Percentiles rank a stretch among this genome's conserved stretches.
Conservation (phyloP, 1,139 yeast genomes). For the Saccharomycopsis hybrid region DNA sequence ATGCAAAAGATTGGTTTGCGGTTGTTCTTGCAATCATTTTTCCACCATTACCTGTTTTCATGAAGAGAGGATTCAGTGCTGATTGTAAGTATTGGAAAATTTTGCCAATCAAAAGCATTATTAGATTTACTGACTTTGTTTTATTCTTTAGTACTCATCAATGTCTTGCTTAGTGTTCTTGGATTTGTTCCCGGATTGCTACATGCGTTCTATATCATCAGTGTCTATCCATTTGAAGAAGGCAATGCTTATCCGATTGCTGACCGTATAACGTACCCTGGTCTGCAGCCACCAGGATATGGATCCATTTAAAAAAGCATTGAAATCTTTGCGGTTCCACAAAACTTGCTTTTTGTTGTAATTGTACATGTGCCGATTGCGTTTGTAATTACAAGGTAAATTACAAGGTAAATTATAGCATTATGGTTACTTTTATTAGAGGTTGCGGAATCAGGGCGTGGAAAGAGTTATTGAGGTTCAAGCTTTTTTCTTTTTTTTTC, state of each 20-base stretch:
- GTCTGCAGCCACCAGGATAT: slow-evolving; percentile 1
- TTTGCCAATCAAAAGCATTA: too few species aligned
- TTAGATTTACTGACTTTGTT: too few species aligned
- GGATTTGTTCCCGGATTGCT: slow-evolving; percentile 80
- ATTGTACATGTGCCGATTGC: too few species aligned
- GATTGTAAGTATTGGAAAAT: slow-evolving; percentile 44
- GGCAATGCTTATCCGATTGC: slow-evolving; percentile 28
- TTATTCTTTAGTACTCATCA: slow-evolving; percentile 55
- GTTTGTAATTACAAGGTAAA: too few species aligned
- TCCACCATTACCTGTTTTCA: slow-evolving; percentile 78
- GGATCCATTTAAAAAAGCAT: too few species aligned
- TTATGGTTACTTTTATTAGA: too few species aligned
- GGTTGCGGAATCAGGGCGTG: too few species aligned
- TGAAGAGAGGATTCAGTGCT: slow-evolving; percentile 70
- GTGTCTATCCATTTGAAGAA: slow-evolving; percentile 46
- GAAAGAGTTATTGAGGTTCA: too few species aligned
- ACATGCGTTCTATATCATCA: slow-evolving; percentile 57
- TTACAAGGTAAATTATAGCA: too few species aligned
- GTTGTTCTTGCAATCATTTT: slow-evolving; percentile 73
- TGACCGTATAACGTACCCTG: slow-evolving; percentile 14
- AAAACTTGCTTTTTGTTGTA: too few species aligned
- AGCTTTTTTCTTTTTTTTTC: too few species aligned
- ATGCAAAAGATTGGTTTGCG: slow-evolving; percentile 70
- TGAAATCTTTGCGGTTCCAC: too few species aligned
- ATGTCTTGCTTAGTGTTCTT: slow-evolving; percentile 64